Percentiles rank a stretch among this genome's conserved stretches.
Conservation (phyloP, 345 rosid genomes). For the Eucalyptus pauciflora region DNA sequence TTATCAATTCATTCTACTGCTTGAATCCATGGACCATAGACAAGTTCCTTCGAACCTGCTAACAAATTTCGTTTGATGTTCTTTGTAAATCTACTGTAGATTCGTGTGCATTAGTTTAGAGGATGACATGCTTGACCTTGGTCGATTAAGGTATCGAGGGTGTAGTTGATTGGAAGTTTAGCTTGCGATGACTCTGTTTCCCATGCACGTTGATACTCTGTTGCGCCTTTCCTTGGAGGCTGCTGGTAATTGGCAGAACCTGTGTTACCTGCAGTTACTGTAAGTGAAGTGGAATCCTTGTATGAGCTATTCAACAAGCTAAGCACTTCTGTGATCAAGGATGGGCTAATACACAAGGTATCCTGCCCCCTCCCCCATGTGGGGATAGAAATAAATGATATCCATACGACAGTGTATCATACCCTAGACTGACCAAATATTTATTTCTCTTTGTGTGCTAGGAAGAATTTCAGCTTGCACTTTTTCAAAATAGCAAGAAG, state of each 20-base stretch:
- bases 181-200: background rate
- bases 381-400: background rate
- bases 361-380: background rate
- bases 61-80: background rate
- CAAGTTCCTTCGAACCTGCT: background rate
- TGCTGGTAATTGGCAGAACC: background rate
- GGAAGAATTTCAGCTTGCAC: conserved; percentile 45
- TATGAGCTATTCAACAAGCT: background rate
- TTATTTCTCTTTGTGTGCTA: background rate
- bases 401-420: background rate
- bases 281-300: conserved; percentile 1
- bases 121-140: background rate
- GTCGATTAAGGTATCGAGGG: background rate
- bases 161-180: background rate
- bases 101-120: background rate
- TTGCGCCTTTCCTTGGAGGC: background rate
- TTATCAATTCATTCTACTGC: background rate
- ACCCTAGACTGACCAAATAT: background rate
- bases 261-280: background rate
- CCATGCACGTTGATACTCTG: background rate
- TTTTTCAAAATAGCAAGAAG: conserved; percentile 25
- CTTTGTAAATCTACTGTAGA: background rate
- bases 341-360: conserved; percentile 1
- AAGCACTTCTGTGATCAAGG: background rate
- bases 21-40: background rate